Percentiles rank a stretch among this genome's conserved stretches.
Conservation (phyloP, 2,329 filamentous ascomycete genomes). For the Colletotrichum tofieldiae region DNA sequence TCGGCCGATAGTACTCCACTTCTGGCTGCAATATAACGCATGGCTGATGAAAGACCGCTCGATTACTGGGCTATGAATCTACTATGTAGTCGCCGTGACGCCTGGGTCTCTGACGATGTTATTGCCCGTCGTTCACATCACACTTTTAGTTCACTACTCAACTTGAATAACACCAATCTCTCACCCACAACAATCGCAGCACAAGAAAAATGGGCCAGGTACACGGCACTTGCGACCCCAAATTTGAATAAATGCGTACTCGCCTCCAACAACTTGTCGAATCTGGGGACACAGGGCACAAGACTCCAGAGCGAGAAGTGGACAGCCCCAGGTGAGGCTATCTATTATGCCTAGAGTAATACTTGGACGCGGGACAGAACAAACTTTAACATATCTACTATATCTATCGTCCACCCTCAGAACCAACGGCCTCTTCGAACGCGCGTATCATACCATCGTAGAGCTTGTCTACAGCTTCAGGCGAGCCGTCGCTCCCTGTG, state of each 20-base stretch:
- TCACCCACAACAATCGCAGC: not conserved
- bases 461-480: too few species aligned
- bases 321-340: too few species aligned
- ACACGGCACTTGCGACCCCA: conserved; percentile 49
- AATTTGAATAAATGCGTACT: conserved; percentile 54
- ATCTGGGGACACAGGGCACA: conserved; percentile 43
- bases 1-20: not conserved
- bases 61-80: not conserved
- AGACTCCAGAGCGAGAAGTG: too few species aligned
- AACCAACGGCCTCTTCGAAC: too few species aligned
- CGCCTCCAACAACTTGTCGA: conserved; percentile 54
- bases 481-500: too few species aligned
- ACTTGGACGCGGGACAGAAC: too few species aligned
- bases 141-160: not conserved
- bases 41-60: not conserved
- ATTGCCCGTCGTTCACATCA: not conserved
- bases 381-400: too few species aligned
- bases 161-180: not conserved
- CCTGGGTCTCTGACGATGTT: too few species aligned
- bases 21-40: not conserved
- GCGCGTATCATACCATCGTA: too few species aligned
- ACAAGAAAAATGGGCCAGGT: conserved; percentile 51
- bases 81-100: not conserved
- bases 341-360: too few species aligned
- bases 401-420: too few species aligned